Percentiles rank a stretch among this genome's conserved stretches.
phyloP scores from a whole-genome alignment of 2,329 filamentous ascomycete species.

The Periconia sp. region DNA sequence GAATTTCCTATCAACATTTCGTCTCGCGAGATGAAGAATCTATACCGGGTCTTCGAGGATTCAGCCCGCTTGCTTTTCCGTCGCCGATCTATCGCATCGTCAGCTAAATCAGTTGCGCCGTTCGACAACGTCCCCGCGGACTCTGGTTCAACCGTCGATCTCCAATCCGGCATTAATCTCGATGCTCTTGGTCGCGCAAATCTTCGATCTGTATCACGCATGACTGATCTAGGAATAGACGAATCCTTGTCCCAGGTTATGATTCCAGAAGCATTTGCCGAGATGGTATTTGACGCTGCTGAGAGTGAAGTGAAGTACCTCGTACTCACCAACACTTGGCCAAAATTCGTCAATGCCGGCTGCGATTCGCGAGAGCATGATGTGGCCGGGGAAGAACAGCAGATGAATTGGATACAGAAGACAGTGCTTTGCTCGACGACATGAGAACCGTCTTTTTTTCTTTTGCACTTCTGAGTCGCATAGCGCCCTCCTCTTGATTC shows the following conservation, averaged over 20 bases:
- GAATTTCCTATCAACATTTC: slow-evolving; percentile 46
- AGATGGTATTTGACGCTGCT: slow-evolving; percentile 36
- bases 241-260: slow-evolving; percentile 22
- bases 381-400: slow-evolving; percentile 19
- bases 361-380: slow-evolving; percentile 22
- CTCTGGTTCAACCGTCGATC: slow-evolving; percentile 23
- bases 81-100: slow-evolving; percentile 20
- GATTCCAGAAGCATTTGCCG: slow-evolving; percentile 32
- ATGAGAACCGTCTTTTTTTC: too few relatives aligned
- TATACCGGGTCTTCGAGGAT: slow-evolving; percentile 33
- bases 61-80: slow-evolving; percentile 28
- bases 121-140: slow-evolving; percentile 31
- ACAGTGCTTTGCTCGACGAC: slow-evolving; percentile 7
- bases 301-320: slow-evolving; percentile 45
- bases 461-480: not conserved
- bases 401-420: slow-evolving; percentile 1
- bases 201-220: slow-evolving; percentile 28
- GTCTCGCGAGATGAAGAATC: slow-evolving; percentile 23
- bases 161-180: slow-evolving; percentile 25
- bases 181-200: slow-evolving; percentile 37
- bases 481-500: not conserved
- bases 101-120: slow-evolving; percentile 31
- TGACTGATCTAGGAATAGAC: slow-evolving; percentile 23
- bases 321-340: slow-evolving; percentile 44
- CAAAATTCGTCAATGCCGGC: slow-evolving; percentile 40